Conservation (phyloP, 345 rosid genomes). For the Aquilaria malaccensis region DNA sequence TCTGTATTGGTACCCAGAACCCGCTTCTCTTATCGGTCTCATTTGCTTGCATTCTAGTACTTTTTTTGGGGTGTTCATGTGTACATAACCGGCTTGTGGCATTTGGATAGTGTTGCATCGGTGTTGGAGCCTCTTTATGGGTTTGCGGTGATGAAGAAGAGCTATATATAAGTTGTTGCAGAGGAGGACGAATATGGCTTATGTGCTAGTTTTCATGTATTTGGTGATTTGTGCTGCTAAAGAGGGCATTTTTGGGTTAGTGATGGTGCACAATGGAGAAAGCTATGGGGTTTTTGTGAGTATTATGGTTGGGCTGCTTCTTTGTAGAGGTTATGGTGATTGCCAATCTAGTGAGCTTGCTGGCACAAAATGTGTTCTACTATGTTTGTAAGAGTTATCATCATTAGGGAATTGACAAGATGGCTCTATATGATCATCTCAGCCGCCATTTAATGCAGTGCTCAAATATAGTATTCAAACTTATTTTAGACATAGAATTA, state of each 20-base stretch:
- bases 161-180: conserved; percentile 58
- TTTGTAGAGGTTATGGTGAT: conserved; percentile 79
- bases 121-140: conserved; percentile 85
- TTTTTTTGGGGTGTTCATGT: conserved; percentile 71
- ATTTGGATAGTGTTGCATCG: conserved; percentile 88
- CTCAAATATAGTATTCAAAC: no score
- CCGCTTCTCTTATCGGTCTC: conserved; percentile 35
- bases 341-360: conserved; percentile 77
- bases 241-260: conserved; percentile 30
- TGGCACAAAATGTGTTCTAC: conserved; percentile 89
- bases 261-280: conserved; percentile 82
- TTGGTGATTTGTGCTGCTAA: conserved; percentile 44
- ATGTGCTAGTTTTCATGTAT: conserved; percentile 57
- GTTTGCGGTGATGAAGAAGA: conserved; percentile 78
- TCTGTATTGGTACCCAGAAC: conserved; percentile 48
- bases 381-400: conserved; percentile 92
- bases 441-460: conserved; percentile 54
- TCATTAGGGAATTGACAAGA: conserved; percentile 80
- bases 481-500: no score
- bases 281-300: conserved; percentile 44
- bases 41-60: conserved; percentile 34
- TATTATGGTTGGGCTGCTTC: conserved; percentile 69
- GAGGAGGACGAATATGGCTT: conserved; percentile 55
- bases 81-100: conserved; percentile 91
- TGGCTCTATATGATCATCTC: conserved; percentile 76